Conservation (phyloP, 257 asterid genomes). For the Gardenia jasminoides region DNA sequence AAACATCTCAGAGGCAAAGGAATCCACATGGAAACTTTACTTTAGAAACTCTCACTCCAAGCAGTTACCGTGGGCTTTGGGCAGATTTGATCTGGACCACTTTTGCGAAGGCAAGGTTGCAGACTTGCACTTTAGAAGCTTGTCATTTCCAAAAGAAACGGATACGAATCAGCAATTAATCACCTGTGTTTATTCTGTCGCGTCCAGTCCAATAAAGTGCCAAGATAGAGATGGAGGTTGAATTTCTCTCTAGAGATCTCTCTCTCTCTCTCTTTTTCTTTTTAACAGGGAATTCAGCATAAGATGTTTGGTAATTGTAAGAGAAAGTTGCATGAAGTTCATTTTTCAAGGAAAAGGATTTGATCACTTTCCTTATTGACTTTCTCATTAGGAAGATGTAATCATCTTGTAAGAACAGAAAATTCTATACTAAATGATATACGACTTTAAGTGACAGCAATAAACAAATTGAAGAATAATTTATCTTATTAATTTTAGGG, state of each 20-base stretch:
- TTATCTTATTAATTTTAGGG: too few relatives aligned
- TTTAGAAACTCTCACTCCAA: too few relatives aligned
- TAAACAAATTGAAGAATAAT: too few relatives aligned
- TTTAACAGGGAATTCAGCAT: neutral
- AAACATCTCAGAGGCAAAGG: too few relatives aligned
- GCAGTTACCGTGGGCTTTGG: neutral
- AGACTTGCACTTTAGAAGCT: neutral
- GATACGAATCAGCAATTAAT: neutral
- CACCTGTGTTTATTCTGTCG: neutral
- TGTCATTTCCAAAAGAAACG: neutral
- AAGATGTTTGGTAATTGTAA: neutral
- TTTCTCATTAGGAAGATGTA: too few relatives aligned
- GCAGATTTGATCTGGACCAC: neutral
- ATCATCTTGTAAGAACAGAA: too few relatives aligned
- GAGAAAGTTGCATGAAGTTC: neutral
- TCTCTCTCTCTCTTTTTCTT: neutral
- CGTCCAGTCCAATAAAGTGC: neutral
- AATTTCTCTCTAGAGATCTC: neutral
- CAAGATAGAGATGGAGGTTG: neutral
- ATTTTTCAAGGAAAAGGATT: neutral
- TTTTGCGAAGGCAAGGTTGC: neutral
- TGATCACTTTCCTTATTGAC: too few relatives aligned
- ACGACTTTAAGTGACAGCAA: too few relatives aligned
- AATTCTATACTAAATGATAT: too few relatives aligned
- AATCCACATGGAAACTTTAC: neutral